These are phyloP conservation scores for Meira nashicola DNA, from an alignment of 1,284 basidiomycete species.

Conservation along the genomic window DNA sequence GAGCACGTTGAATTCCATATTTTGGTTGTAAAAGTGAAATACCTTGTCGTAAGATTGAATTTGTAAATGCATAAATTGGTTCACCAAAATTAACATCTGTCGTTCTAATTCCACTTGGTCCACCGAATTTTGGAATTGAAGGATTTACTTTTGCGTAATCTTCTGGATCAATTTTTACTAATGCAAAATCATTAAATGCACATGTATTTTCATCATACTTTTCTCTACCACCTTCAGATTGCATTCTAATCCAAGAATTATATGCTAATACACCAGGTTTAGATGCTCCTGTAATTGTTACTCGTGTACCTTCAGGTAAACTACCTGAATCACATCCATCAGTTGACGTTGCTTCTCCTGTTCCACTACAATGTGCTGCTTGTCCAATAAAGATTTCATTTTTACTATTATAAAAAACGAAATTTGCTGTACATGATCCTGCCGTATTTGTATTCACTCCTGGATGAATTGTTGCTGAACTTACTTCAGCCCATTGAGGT, in stretches of 20 bases:
- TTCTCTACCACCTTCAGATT: slow-evolving; percentile 15
- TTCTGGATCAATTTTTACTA: slow-evolving; percentile 31
- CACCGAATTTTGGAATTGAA: slow-evolving; percentile 32
- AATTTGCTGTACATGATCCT: slow-evolving; percentile 32
- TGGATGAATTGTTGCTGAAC: slow-evolving; percentile 28
- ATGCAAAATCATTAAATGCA: slow-evolving; percentile 32
- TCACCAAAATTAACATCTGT: slow-evolving; percentile 19
- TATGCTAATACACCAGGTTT: slow-evolving; percentile 27
- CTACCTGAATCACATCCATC: slow-evolving; percentile 27
- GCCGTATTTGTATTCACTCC: slow-evolving; percentile 38
- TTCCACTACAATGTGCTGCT: slow-evolving; percentile 31
- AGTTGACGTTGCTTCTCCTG: slow-evolving; percentile 24
- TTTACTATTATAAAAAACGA: slow-evolving; percentile 26
- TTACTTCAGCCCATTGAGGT: slow-evolving; percentile 22
- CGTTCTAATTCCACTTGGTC: slow-evolving; percentile 25
- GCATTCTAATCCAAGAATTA: slow-evolving; percentile 33
- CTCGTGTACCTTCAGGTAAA: slow-evolving; percentile 28
- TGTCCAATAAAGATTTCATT: slow-evolving; percentile 31
- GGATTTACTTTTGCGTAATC: slow-evolving; percentile 35
- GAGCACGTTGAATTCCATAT: slow-evolving; percentile 28
- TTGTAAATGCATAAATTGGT: slow-evolving; percentile 34
- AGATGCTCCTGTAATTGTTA: slow-evolving; percentile 32
- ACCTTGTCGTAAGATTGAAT: slow-evolving; percentile 34
- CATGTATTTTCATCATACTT: slow-evolving; percentile 30
- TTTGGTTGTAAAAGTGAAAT: slow-evolving; percentile 30